A percentile compares a stretch with the other conserved stretches of the same genome.
phyloP scores from a whole-genome alignment of 768 basidiomycete species.

The Termitomyces sp. region DNA sequence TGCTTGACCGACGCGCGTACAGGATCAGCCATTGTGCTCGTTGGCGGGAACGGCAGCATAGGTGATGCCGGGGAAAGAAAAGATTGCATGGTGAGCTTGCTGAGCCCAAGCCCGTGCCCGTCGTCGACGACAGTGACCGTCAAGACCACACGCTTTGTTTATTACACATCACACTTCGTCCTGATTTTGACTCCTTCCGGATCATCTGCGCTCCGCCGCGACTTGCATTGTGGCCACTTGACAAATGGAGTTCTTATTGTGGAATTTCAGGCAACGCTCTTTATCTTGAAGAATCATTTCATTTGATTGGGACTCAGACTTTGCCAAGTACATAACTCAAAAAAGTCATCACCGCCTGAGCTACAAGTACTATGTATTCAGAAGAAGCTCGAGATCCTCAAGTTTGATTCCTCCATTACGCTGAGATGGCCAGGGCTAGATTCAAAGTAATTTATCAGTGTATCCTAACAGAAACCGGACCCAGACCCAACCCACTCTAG shows the following conservation, averaged over 20 bases:
- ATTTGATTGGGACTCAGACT: not conserved
- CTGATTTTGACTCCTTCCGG: not conserved
- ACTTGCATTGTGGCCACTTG: not conserved
- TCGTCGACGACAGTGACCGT: slow-evolving; percentile 15
- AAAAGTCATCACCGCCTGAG: too few relatives aligned
- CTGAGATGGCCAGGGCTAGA: too few relatives aligned
- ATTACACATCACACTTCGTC: slow-evolving; percentile 10
- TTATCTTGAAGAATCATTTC: not conserved
- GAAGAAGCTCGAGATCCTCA: too few relatives aligned
- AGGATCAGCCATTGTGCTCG: slow-evolving; percentile 33
- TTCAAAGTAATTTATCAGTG: too few relatives aligned
- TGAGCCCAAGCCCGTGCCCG: slow-evolving; percentile 16
- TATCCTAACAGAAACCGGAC: too few relatives aligned
- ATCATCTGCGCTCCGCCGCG: not conserved
- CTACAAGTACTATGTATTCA: too few relatives aligned
- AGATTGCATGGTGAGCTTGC: slow-evolving; percentile 20
- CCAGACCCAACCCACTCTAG: too few relatives aligned
- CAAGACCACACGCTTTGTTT: slow-evolving; percentile 12
- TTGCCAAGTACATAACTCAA: too few relatives aligned
- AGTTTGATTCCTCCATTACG: too few relatives aligned
- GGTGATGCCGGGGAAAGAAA: slow-evolving; percentile 18
- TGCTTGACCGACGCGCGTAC: slow-evolving; percentile 61
- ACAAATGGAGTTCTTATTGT: not conserved
- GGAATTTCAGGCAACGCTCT: not conserved
- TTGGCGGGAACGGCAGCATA: slow-evolving; percentile 10